A percentile compares a stretch with the other conserved stretches of the same genome.
These are phyloP conservation scores for Diplodia corticola DNA, from an alignment of 2,329 filamentous ascomycete species.

Conservation along the genomic window DNA sequence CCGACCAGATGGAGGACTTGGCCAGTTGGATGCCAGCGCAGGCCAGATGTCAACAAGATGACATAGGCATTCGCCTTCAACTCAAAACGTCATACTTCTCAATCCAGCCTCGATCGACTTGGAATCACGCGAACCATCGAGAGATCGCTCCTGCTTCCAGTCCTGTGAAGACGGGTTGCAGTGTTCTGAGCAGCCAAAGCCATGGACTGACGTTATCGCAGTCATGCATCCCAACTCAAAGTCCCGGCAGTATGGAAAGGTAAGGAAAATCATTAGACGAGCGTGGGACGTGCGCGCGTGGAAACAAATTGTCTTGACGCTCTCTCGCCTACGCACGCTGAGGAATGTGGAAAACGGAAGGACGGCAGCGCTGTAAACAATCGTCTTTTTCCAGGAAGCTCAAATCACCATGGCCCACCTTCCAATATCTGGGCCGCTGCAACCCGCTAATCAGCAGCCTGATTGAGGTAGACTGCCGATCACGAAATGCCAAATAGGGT, in stretches of 20 bases:
- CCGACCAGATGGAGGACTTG: no score
- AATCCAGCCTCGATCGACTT: not conserved
- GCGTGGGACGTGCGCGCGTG: not conserved
- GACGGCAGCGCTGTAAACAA: not conserved
- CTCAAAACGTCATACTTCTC: not conserved
- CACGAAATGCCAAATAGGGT: not conserved
- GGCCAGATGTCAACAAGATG: no score
- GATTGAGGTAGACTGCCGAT: not conserved
- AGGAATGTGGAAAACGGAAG: slow-evolving; percentile 10
- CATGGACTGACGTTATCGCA: not conserved
- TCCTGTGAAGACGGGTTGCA: not conserved
- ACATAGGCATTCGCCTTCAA: not conserved
- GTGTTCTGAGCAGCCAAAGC: not conserved
- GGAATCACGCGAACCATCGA: not conserved
- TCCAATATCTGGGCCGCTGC: not conserved
- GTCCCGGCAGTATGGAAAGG: not conserved
- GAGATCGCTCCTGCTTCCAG: not conserved
- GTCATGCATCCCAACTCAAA: not conserved
- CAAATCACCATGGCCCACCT: not conserved
- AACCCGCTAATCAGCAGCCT: not conserved
- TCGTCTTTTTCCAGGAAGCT: not conserved
- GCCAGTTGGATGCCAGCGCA: no score
- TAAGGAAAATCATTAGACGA: not conserved
- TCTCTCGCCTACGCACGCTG: not conserved
- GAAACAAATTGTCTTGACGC: not conserved